These are phyloP conservation scores for Podospora fimiseda DNA, from an alignment of 495 filamentous ascomycete genomes.

Conservation along the genomic window DNA sequence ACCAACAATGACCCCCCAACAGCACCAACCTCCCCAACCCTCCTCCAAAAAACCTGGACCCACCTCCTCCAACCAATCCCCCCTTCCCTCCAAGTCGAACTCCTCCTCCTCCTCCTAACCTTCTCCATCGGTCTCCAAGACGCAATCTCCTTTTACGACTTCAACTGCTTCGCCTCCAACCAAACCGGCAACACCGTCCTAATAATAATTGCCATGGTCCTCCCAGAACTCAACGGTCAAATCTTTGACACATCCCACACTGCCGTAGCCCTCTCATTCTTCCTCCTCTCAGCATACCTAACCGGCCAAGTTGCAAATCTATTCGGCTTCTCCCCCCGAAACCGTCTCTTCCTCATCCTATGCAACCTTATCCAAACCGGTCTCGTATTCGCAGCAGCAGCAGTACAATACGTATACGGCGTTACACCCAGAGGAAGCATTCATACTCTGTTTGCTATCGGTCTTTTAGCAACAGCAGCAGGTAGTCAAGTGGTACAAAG, in stretches of 20 bases:
- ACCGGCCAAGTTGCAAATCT: conserved; percentile 52
- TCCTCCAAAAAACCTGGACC: conserved; percentile 23
- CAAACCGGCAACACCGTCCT: conserved; percentile 61
- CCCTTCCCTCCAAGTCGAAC: conserved; percentile 31
- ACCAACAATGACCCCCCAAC: background rate
- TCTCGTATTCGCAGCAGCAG: conserved; percentile 48
- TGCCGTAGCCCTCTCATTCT: conserved; percentile 46
- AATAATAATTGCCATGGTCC: conserved; percentile 46
- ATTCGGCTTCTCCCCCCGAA: conserved; percentile 35
- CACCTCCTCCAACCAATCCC: conserved; percentile 34
- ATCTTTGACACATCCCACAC: conserved; percentile 48
- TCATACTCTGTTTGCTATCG: conserved; percentile 38
- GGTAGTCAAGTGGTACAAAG: conserved; percentile 55
- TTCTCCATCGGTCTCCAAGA: conserved; percentile 43
- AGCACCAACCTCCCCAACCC: background rate
- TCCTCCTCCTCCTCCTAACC: conserved; percentile 38
- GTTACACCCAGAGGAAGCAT: conserved; percentile 27
- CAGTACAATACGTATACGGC: conserved; percentile 37
- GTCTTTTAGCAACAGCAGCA: conserved; percentile 48
- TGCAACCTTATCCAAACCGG: conserved; percentile 48
- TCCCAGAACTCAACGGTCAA: conserved; percentile 42
- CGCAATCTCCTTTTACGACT: conserved; percentile 55
- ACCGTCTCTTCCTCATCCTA: conserved; percentile 46
- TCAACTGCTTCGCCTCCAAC: conserved; percentile 59
- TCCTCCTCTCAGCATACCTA: conserved; percentile 46